Evolutionary conservation across 495 filamentous ascomycete species (phyloP), one percentile per base, ranked within the genome.

Genomic region (Xylaria bambusicola): DNA sequence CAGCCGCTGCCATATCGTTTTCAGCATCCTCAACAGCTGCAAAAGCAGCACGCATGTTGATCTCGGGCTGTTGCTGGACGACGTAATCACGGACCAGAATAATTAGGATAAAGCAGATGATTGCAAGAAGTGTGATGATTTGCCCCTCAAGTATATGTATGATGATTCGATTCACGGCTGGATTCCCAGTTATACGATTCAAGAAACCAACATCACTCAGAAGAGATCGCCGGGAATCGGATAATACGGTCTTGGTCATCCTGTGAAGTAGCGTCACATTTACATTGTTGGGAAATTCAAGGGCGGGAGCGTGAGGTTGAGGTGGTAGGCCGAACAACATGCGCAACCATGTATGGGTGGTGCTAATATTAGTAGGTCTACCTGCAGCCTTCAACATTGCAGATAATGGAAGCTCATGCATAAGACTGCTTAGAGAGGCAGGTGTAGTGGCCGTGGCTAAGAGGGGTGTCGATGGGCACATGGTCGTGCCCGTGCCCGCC

Each of bases 51-150:
- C 82, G 78, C 78, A 83, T 80, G 62, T 84, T 82, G 65, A 88
- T 77, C 60, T 89, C 88, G 9, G 92, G 93, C 67, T 97, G 95
- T 69, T 98, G 94, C 66, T 98, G 93, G 6, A 98, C 92, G 38
- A 99, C 94, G 85, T 96, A 99, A 74, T 99, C 94, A 17, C 94
- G 81, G 50, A 99, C 97, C 17, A 99, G 75, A 63, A 99, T 97
- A 40, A 99, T 86, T 31, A 99, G 75, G 51, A 99, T 96, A 70
- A 98, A 98, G 46, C 86, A 89, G 51, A 93, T 79, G 6, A 99
- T 93, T 31, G 98, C 90, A 13, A 93, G 76, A 1, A 96, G 72
- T 7, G 93, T 97, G 60, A 99, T 95, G 38, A 98, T 81, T 65
- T 94, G 92, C 35, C 94, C 94, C 76, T 99, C 94, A 6, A 97